These are phyloP conservation scores for Cryptococcus wingfieldii DNA, from an alignment of 1,284 basidiomycete species.

Conservation along the genomic window DNA sequence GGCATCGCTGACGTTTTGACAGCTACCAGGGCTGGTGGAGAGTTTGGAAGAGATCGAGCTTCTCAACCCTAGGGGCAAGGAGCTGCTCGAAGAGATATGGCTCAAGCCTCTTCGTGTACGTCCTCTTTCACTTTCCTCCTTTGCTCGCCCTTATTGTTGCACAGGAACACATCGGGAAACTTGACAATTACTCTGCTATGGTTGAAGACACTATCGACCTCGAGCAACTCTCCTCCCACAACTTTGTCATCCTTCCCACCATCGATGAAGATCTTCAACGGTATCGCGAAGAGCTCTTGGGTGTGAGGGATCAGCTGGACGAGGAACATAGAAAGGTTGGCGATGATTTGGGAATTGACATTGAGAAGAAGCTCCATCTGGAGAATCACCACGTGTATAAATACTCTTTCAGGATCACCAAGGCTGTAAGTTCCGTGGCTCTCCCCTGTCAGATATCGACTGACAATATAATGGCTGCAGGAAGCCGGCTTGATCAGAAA, in stretches of 20 bases:
- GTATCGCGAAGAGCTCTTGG: conserved; percentile 64
- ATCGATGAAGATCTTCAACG: conserved; percentile 60
- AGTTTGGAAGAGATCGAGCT: conserved; percentile 52
- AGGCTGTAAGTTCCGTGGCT: conserved; percentile 58
- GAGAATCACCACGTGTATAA: conserved; percentile 90
- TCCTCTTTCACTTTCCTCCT: background rate
- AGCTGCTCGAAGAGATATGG: conserved; percentile 66
- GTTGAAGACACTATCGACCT: conserved; percentile 94
- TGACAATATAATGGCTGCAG: conserved; percentile 47
- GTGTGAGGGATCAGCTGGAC: conserved; percentile 76
- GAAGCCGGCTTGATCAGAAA: conserved; percentile 72
- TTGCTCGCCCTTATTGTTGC: background rate
- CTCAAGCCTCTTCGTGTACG: conserved; percentile 60
- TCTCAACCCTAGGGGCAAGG: conserved; percentile 47
- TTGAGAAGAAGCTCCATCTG: conserved; percentile 93
- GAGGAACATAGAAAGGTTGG: conserved; percentile 73
- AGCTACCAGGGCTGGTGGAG: conserved; percentile 74
- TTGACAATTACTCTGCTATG: conserved; percentile 83
- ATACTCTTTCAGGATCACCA: conserved; percentile 89
- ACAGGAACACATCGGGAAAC: conserved; percentile 61
- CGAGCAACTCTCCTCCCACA: conserved; percentile 74
- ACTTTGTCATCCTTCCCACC: conserved; percentile 80
- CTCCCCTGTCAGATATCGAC: background rate
- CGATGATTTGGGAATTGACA: conserved; percentile 72
- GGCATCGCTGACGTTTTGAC: conserved; percentile 7